These are phyloP conservation scores for Cadophora gregata DNA, from an alignment of 2,329 filamentous ascomycete species.

Conservation along the genomic window DNA sequence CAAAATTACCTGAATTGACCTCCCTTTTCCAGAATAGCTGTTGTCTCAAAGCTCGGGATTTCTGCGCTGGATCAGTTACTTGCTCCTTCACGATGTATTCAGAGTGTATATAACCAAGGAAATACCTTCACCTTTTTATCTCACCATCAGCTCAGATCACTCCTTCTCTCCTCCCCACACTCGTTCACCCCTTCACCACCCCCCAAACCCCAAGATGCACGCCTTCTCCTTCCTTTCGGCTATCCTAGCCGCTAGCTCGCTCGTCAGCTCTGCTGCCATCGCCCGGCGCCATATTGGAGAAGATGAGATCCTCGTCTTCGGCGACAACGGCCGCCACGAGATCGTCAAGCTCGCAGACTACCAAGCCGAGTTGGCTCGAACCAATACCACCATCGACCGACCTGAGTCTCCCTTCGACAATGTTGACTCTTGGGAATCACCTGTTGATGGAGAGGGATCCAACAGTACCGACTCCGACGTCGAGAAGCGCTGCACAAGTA, in stretches of 20 bases:
- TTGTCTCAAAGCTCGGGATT: not conserved
- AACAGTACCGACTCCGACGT: not conserved
- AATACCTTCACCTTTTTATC: not conserved
- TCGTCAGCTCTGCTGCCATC: not conserved
- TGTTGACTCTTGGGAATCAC: not conserved
- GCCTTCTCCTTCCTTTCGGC: not conserved
- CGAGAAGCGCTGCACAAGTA: not conserved
- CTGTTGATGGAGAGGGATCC: not conserved
- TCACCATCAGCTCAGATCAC: not conserved
- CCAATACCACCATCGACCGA: not conserved
- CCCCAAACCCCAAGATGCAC: not conserved
- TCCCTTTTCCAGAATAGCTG: not conserved
- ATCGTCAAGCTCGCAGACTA: not conserved
- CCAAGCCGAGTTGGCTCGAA: not conserved
- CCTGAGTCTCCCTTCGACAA: not conserved
- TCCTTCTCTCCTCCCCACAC: not conserved
- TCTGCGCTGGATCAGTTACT: not conserved
- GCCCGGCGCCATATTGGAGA: not conserved
- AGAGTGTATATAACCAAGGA: not conserved
- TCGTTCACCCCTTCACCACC: not conserved
- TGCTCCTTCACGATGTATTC: not conserved
- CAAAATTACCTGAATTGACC: not conserved
- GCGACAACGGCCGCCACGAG: not conserved
- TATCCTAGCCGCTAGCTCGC: not conserved
- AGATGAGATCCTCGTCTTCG: constrained; percentile 4